A percentile compares a stretch with the other conserved stretches of the same genome.
These are phyloP conservation scores for Xylariaceae sp. DNA, from an alignment of 2,329 filamentous ascomycete genomes.

Conservation along the genomic window DNA sequence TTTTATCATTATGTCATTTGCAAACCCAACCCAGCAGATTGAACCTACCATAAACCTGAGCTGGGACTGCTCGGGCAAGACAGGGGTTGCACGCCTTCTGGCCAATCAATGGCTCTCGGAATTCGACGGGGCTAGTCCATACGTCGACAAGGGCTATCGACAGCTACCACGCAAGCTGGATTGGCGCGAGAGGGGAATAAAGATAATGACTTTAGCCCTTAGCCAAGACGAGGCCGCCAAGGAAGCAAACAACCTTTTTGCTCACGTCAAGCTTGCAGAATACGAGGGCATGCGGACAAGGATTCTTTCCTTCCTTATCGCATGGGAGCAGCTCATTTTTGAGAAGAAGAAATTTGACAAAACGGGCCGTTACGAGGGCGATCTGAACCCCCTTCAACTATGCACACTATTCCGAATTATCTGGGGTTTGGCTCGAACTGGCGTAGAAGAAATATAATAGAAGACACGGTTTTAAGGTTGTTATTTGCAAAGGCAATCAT, in stretches of 20 bases:
- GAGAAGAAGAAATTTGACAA: neutral
- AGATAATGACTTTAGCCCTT: neutral
- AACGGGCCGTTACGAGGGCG: neutral
- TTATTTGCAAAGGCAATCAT: no score
- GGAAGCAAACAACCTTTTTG: neutral
- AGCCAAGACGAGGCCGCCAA: neutral
- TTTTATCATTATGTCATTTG: neutral
- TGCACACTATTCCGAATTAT: slow-evolving; percentile 1
- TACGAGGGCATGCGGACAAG: neutral
- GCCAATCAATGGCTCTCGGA: neutral
- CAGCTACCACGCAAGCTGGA: neutral
- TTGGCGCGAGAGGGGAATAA: neutral
- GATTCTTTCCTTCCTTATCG: neutral
- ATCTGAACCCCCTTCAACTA: neutral
- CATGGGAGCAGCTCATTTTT: neutral
- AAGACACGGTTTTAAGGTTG: no score
- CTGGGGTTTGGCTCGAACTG: neutral
- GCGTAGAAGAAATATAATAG: neutral
- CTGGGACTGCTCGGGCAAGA: neutral
- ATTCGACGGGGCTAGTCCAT: neutral
- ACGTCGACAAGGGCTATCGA: neutral
- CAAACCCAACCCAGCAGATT: neutral
- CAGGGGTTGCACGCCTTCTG: neutral
- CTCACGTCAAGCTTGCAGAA: neutral
- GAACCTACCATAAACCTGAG: neutral